These are phyloP conservation scores for Phytophthora tentaculata DNA, from an alignment of 352 stramenopile species.

Conservation along the genomic window DNA sequence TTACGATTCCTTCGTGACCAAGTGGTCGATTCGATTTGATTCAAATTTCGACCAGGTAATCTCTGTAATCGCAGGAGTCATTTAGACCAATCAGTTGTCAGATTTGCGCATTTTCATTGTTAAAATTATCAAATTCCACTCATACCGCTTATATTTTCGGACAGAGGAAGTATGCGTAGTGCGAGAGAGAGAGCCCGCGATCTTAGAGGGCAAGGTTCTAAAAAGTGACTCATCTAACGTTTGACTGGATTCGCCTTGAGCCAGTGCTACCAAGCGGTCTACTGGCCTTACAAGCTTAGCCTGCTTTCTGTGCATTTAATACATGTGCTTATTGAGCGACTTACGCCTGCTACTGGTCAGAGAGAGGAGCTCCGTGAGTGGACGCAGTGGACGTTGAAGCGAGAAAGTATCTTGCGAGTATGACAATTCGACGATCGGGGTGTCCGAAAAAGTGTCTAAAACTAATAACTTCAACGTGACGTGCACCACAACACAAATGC, in stretches of 20 bases:
- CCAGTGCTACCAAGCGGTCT: slow-evolving; percentile 1
- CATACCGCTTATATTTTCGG: too few species aligned
- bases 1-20: too few species aligned
- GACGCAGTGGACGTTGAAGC: slow-evolving; percentile 11
- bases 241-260: slow-evolving; percentile 18
- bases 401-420: slow-evolving; percentile 27
- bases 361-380: background rate
- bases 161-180: too few species aligned
- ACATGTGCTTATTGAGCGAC: slow-evolving; percentile 11
- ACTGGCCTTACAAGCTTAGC: background rate
- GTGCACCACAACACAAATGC: background rate
- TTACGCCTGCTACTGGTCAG: slow-evolving; percentile 7
- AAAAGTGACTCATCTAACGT: slow-evolving; percentile 4
- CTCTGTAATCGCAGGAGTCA: too few species aligned
- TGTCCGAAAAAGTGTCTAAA: slow-evolving; percentile 15
- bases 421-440: slow-evolving; percentile 15
- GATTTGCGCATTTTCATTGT: too few species aligned
- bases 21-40: too few species aligned
- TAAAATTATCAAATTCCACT: too few species aligned
- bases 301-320: background rate
- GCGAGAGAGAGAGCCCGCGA: slow-evolving; percentile 7
- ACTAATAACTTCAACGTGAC: slow-evolving; percentile 32
- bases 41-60: too few species aligned
- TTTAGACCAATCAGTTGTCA: too few species aligned
- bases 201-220: slow-evolving; percentile 25